Percentiles rank a stretch among this genome's conserved stretches.
phyloP scores from a whole-genome alignment of 1,284 basidiomycete genomes.

The Inonotus hispidus region DNA sequence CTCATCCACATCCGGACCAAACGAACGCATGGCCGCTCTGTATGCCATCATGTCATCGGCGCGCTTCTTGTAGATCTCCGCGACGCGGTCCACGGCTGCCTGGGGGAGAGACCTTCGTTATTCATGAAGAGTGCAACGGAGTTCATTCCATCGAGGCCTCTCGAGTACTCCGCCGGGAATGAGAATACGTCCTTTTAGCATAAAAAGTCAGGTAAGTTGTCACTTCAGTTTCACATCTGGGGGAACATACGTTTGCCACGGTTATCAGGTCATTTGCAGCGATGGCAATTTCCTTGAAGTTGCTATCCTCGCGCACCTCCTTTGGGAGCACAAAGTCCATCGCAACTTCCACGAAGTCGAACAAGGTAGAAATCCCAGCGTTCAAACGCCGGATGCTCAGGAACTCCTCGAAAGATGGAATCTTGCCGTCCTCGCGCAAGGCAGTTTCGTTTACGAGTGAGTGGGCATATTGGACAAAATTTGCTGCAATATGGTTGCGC shows the following conservation, averaged over 20 bases:
- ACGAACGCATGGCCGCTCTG: conserved; percentile 30
- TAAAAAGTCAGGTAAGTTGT: not conserved
- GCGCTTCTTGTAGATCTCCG: conserved; percentile 36
- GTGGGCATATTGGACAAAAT: conserved; percentile 32
- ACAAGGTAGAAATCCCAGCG: conserved; percentile 35
- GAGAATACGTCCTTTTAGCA: conserved; percentile 37
- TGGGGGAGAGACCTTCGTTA: conserved; percentile 46
- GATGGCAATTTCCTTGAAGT: conserved; percentile 32
- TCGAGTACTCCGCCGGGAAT: conserved; percentile 50
- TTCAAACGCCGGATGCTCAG: conserved; percentile 35
- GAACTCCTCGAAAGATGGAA: conserved; percentile 31
- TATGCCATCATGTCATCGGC: conserved; percentile 45
- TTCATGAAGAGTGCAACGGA: conserved; percentile 62
- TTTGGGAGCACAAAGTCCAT: conserved; percentile 37
- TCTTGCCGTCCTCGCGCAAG: conserved; percentile 29
- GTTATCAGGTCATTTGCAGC: conserved; percentile 38
- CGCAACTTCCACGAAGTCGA: conserved; percentile 34
- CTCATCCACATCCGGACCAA: conserved; percentile 18
- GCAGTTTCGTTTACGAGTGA: conserved; percentile 33
- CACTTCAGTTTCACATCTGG: not conserved
- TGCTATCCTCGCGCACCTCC: conserved; percentile 31
- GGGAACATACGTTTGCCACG: conserved; percentile 35
- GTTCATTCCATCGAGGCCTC: conserved; percentile 57
- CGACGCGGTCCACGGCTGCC: conserved; percentile 51
- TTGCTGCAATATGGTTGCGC: conserved; percentile 29